Base-by-base conservation (phyloP, 805 yeast genomes). In the Cyberlindnera mrakii region DNA sequence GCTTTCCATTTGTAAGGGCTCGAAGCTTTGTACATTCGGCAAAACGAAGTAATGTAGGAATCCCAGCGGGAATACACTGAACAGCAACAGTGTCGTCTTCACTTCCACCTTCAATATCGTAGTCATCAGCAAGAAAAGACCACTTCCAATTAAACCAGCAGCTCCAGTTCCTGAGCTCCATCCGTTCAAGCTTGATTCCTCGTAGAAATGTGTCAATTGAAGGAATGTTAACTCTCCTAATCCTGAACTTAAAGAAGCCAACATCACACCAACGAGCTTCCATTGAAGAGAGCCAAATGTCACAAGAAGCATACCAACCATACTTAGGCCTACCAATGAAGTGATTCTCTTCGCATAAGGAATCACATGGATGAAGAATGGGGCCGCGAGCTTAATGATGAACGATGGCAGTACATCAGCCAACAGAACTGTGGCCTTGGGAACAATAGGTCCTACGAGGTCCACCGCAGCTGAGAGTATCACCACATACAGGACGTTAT, bases 81-180 rank as follows among this genome's bases (percentile, higher is more conserved):
- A 89, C 19, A 77, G 18, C 13, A 83, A 57, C 33, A 91, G 67
- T 0, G 86, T 68, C 1, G 68, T 44, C 46, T 68, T 68, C 0
- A 85, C 80, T 6, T 75, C 62, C 2, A 87, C 45, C 1, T 77
- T 70, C 18, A 85, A 38, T 56, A 88, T 65, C 1, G 91, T 82
- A 0, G 97, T 91, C 53, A 86, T 47, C 1, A 83, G 51, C 72
- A 91, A 55, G 56, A 77, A 90, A 13, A 75, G 57, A 41, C 84
- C 85, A 40, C 90, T 78, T 0, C 98, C 99, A 16, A 77, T 73
- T 5, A 91, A 61, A 0, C 99, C 99, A 1, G 99, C 98, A 16
- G 88, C 95, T 3, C 99, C 98, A 0, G 98, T 91, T 1, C 99
- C 99, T 7, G 89, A 77, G 17, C 96, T 85, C 78, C 95, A 91